These are phyloP conservation scores for Hyphodiscus hymeniophilus DNA, from an alignment of 495 filamentous ascomycete genomes.

Conservation along the genomic window DNA sequence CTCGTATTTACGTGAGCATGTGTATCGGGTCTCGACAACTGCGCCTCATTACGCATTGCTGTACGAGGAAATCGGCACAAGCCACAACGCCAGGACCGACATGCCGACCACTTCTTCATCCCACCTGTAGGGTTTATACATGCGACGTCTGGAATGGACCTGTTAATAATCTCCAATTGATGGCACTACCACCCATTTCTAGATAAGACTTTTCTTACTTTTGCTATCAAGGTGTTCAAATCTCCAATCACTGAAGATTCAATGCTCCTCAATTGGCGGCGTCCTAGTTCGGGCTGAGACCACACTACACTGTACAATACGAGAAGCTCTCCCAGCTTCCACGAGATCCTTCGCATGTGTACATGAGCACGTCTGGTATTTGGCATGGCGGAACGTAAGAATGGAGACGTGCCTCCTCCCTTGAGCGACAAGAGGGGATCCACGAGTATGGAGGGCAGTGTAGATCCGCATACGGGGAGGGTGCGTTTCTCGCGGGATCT, in stretches of 20 bases:
- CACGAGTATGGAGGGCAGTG: conserved; percentile 3
- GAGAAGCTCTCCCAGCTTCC: background rate
- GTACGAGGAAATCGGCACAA: no score
- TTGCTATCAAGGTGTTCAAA: background rate
- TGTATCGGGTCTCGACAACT: no score
- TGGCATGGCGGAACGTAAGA: conserved; percentile 13
- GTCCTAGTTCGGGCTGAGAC: background rate
- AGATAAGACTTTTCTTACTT: background rate
- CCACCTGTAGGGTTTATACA: no score
- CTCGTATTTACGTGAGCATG: no score
- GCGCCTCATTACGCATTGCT: no score
- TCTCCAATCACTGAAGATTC: background rate
- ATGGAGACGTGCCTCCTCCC: background rate
- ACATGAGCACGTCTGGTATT: background rate
- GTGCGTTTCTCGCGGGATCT: conserved; percentile 22
- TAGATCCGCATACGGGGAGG: conserved; percentile 3
- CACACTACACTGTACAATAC: background rate
- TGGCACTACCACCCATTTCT: background rate
- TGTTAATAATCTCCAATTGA: no score
- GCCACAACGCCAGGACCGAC: no score
- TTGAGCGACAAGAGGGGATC: no score
- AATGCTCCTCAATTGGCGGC: background rate
- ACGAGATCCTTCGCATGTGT: conserved; percentile 1
- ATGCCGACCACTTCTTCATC: no score
- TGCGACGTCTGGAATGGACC: no score